phyloP scores from a whole-genome alignment of 257 asterid genomes.

The Nicotiana benthamiana region DNA sequence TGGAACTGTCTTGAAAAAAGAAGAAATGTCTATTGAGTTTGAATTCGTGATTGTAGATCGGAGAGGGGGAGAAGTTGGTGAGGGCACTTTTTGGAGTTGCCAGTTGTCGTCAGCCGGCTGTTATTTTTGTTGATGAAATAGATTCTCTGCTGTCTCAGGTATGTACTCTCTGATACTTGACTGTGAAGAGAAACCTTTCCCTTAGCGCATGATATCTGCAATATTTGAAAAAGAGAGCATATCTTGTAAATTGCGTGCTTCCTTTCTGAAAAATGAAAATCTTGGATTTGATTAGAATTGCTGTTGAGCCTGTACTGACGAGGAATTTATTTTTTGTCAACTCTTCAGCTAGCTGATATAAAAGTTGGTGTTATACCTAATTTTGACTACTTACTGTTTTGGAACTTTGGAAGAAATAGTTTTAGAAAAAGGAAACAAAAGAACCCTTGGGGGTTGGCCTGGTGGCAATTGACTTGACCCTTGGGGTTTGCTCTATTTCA shows the following conservation, averaged over 20 bases:
- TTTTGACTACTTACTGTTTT: neutral
- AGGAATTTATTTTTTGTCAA: neutral
- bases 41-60: slow-evolving; percentile 55
- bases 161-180: neutral
- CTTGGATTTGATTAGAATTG: neutral
- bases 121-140: slow-evolving; percentile 92
- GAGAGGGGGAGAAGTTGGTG: slow-evolving; percentile 98
- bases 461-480: no score
- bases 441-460: no score
- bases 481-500: no score
- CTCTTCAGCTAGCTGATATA: neutral
- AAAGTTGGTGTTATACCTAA: neutral
- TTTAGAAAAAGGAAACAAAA: neutral
- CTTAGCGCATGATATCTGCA: neutral
- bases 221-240: neutral
- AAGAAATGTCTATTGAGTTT: neutral
- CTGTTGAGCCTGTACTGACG: neutral
- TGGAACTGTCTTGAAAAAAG: neutral
- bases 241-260: neutral
- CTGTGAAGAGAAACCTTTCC: neutral
- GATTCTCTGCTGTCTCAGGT: slow-evolving; percentile 98
- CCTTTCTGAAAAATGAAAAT: neutral
- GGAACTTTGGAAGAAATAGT: neutral
- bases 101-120: slow-evolving; percentile 98
- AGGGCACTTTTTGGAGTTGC: slow-evolving; percentile 99